Conservation (phyloP, 225 moss, liverwort and hornwort species). For the Polytrichum commune region DNA sequence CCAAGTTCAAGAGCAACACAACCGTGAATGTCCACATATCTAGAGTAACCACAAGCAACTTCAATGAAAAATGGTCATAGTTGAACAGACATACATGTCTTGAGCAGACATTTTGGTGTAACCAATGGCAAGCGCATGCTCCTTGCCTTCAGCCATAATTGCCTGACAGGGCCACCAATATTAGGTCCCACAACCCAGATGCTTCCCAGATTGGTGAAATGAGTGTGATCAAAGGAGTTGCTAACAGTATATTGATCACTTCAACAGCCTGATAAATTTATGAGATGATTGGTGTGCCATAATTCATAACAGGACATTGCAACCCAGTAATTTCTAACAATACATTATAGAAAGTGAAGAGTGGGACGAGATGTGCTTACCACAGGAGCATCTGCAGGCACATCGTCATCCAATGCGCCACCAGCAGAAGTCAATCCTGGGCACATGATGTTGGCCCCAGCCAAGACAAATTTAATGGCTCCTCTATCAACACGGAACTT, state of each 20-base stretch:
- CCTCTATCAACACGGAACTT: slow-evolving; percentile 94
- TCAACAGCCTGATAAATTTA: no score
- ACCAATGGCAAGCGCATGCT: slow-evolving; percentile 94
- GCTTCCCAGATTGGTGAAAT: no score
- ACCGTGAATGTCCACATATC: no score
- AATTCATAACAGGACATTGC: no score
- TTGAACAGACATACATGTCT: slow-evolving; percentile 61
- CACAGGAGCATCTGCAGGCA: slow-evolving; percentile 80
- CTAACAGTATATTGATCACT: no score
- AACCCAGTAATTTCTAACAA: no score
- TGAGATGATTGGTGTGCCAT: no score
- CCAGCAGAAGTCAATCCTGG: slow-evolving; percentile 96
- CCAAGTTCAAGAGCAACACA: no score
- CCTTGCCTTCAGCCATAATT: slow-evolving; percentile 92
- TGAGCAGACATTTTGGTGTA: slow-evolving; percentile 98
- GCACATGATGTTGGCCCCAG: slow-evolving; percentile 98
- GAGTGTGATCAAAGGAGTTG: no score
- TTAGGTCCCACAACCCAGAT: neutral
- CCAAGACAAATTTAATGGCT: slow-evolving; percentile 95
- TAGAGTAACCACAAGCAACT: neutral
- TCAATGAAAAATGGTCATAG: neutral
- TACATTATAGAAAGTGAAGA: neutral
- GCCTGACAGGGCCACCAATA: slow-evolving; percentile 51
- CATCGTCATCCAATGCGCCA: slow-evolving; percentile 72
- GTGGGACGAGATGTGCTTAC: slow-evolving; percentile 28